phyloP scores from a whole-genome alignment of 371 early-diverging fungal genomes.

The Mucor piriformis region DNA sequence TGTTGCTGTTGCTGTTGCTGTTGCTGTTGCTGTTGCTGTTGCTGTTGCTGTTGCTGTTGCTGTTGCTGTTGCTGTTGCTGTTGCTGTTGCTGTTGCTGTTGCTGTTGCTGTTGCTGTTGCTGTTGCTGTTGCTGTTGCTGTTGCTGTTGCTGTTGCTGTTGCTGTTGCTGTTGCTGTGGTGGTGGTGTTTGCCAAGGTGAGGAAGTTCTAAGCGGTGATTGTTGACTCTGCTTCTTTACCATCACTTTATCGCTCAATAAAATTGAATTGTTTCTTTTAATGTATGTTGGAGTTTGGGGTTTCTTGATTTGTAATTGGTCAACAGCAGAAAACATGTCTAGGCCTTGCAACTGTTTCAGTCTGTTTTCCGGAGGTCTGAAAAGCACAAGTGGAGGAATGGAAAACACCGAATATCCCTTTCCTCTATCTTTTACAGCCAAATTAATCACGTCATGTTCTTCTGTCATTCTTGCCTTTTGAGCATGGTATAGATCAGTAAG shows the following conservation, averaged over 20 bases:
- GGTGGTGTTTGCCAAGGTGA: constrained; percentile 8
- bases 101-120: constrained; percentile 1
- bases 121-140: constrained; percentile 8
- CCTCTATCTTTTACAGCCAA: constrained; percentile 75
- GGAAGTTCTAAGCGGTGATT: background rate
- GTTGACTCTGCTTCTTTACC: background rate
- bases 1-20: constrained; percentile 9
- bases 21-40: constrained; percentile 9
- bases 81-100: constrained; percentile 2
- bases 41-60: constrained; percentile 4
- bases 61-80: constrained; percentile 11
- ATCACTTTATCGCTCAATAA: constrained; percentile 21
- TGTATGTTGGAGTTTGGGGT: constrained; percentile 1
- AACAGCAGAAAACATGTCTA: constrained; percentile 35
- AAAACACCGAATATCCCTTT: constrained; percentile 74
- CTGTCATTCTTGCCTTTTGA: constrained; percentile 64
- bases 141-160: constrained; percentile 1
- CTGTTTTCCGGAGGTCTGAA: constrained; percentile 86
- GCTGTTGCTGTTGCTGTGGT: constrained; percentile 9
- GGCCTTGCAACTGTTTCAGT: constrained; percentile 37
- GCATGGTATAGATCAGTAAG: constrained; percentile 80
- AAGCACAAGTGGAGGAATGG: constrained; percentile 76
- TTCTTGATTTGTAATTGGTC: constrained; percentile 21
- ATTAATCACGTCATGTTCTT: constrained; percentile 75
- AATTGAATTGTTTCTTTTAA: constrained; percentile 36